A percentile compares a stretch with the other conserved stretches of the same genome.
Evolutionary conservation across 1,284 basidiomycete genomes (phyloP).

Genomic region (Tilletia caries): DNA sequence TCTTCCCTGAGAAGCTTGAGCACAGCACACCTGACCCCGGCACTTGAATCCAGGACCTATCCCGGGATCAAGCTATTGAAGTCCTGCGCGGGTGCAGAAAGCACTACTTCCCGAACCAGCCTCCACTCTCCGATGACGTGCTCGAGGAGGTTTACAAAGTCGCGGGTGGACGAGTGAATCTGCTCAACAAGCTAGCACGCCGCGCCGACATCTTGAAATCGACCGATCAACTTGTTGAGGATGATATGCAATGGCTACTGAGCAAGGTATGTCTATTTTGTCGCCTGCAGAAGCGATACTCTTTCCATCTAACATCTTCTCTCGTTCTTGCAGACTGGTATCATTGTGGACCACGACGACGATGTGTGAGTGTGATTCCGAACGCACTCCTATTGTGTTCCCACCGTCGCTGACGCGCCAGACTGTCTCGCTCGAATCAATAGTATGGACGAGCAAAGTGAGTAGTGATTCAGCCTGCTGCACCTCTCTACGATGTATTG

Average conservation of each 20-base stretch:
- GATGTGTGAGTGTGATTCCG: slow-evolving; percentile 25
- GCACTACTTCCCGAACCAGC: slow-evolving; percentile 43
- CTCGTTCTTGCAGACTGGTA: slow-evolving; percentile 32
- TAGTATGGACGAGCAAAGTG: slow-evolving; percentile 44
- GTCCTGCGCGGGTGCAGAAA: slow-evolving; percentile 37
- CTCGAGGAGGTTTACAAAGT: slow-evolving; percentile 45
- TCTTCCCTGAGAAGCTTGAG: background rate
- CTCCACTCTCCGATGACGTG: slow-evolving; percentile 16
- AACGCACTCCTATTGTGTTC: too few species aligned
- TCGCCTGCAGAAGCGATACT: background rate
- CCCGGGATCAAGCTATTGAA: slow-evolving; percentile 37
- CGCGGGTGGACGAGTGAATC: slow-evolving; percentile 37
- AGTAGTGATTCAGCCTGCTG: background rate
- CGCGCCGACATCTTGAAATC: slow-evolving; percentile 39
- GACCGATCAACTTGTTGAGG: slow-evolving; percentile 40
- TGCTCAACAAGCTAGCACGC: slow-evolving; percentile 43
- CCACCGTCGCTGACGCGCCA: background rate
- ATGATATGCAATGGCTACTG: slow-evolving; percentile 47
- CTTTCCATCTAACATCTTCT: background rate
- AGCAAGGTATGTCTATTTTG: slow-evolving; percentile 21
- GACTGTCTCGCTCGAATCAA: background rate
- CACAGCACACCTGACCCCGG: background rate
- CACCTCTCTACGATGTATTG: too few species aligned
- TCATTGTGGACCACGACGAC: slow-evolving; percentile 49
- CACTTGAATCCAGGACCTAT: slow-evolving; percentile 23